Evolutionary conservation across 768 basidiomycete species (phyloP).

Genomic region (Ephemerocybe angulata): DNA sequence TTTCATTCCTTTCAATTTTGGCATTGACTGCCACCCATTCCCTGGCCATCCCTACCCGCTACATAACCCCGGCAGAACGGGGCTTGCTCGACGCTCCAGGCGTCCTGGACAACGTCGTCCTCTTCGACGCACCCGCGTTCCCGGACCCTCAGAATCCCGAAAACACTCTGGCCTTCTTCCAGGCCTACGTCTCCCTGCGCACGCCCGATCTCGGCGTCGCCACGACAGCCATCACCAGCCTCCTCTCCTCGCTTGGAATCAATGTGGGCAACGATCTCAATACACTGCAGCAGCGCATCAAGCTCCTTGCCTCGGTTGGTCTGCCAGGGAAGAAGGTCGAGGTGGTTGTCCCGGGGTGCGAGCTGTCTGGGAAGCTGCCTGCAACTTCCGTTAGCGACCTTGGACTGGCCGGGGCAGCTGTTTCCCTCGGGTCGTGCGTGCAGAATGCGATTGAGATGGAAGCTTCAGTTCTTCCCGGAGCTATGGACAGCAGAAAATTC

Average conservation of each 20-base stretch:
- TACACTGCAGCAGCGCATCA: constrained; percentile 26
- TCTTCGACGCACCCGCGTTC: constrained; percentile 40
- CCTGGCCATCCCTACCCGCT: constrained; percentile 9
- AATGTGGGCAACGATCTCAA: constrained; percentile 26
- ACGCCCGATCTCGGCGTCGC: constrained; percentile 24
- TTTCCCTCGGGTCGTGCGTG: constrained; percentile 31
- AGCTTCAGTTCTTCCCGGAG: constrained; percentile 17
- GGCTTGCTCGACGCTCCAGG: constrained; percentile 18
- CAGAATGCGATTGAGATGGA: constrained; percentile 10
- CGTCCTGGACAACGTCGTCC: constrained; percentile 30
- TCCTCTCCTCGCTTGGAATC: constrained; percentile 27
- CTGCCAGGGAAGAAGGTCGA: constrained; percentile 29
- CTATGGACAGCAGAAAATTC: constrained; percentile 20
- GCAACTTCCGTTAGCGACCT: constrained; percentile 30
- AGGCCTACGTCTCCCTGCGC: constrained; percentile 35
- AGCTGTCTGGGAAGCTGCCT: constrained; percentile 17
- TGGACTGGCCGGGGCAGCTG: constrained; percentile 31
- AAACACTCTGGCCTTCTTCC: constrained; percentile 29
- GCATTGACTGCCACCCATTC: constrained; percentile 7
- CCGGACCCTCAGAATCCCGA: constrained; percentile 30
- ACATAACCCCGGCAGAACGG: constrained; percentile 4
- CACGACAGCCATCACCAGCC: constrained; percentile 16
- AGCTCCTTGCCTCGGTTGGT: constrained; percentile 32
- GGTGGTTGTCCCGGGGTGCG: constrained; percentile 32
- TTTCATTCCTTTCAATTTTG: constrained; percentile 2